Evolutionary conservation across 106 monocot genomes (phyloP).

Genomic region (Triglochin maritima): DNA sequence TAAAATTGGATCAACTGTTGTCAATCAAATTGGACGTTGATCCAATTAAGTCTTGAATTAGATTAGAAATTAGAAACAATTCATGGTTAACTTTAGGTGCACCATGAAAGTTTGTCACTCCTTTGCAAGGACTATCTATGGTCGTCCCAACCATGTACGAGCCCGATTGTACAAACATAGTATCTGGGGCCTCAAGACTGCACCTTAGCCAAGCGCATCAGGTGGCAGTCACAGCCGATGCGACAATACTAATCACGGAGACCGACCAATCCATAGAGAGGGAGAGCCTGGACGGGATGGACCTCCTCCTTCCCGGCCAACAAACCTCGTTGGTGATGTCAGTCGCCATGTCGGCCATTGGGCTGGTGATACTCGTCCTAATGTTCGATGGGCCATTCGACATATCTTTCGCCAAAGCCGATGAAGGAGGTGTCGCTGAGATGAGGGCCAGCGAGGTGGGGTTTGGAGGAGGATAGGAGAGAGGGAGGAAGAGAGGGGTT

Average conservation of each 20-base stretch:
- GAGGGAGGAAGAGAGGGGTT: too few species aligned
- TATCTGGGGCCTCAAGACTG: constrained; percentile 39
- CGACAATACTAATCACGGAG: constrained; percentile 68
- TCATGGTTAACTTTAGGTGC: constrained; percentile 22
- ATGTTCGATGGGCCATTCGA: constrained; percentile 94
- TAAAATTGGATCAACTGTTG: too few species aligned
- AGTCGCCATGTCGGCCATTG: constrained; percentile 64
- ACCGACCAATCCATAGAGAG: constrained; percentile 70
- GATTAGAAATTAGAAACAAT: too few species aligned
- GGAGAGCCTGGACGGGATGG: constrained; percentile 57
- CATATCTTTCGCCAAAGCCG: constrained; percentile 54
- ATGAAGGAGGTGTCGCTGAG: too few species aligned
- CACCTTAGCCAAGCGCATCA: constrained; percentile 53
- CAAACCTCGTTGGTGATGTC: constrained; percentile 50
- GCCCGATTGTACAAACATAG: constrained; percentile 52
- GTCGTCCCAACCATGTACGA: constrained; percentile 30
- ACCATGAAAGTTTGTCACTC: constrained; percentile 77
- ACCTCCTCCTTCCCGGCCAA: constrained; percentile 66
- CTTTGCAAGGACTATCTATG: constrained; percentile 67
- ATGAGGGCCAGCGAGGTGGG: too few species aligned
- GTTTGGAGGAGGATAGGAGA: too few species aligned
- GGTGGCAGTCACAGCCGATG: constrained; percentile 61
- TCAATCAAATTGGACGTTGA: too few species aligned
- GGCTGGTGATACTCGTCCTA: constrained; percentile 77
- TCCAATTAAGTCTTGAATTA: too few species aligned